Percentiles rank a stretch among this genome's conserved stretches.
These are phyloP conservation scores for Cenchrus fungigraminus DNA, from an alignment of 176 grass and related monocot genomes.

Conservation along the genomic window DNA sequence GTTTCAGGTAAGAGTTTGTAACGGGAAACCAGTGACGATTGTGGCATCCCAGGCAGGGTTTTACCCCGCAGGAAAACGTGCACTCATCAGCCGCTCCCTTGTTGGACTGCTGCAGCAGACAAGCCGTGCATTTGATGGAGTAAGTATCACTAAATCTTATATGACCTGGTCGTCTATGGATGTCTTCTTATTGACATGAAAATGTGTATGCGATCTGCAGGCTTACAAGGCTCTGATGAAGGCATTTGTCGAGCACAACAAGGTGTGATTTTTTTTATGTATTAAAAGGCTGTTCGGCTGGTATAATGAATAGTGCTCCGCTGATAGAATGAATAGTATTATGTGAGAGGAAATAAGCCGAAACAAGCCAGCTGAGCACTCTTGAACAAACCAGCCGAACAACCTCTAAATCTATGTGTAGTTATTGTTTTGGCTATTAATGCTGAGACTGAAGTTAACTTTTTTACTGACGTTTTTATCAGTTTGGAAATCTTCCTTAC, in stretches of 20 bases:
- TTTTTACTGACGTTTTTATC: conserved; percentile 22
- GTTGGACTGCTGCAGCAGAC: conserved; percentile 82
- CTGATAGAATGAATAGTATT: no score
- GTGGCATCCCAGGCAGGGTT: conserved; percentile 79
- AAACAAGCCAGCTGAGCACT: no score
- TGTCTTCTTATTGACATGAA: conserved; percentile 30
- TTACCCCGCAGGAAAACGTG: conserved; percentile 75
- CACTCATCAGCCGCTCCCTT: conserved; percentile 74
- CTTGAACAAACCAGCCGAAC: no score
- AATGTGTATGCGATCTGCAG: conserved; percentile 47
- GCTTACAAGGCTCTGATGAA: conserved; percentile 97
- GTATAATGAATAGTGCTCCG: no score
- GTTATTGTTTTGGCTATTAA: not conserved
- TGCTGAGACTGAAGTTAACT: conserved; percentile 27
- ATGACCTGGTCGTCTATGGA: not conserved
- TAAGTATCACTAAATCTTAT: conserved; percentile 38
- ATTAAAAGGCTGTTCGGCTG: no score
- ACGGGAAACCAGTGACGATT: conserved; percentile 80
- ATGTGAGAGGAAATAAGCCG: no score
- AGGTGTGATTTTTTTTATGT: conserved; percentile 54
- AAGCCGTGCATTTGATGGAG: conserved; percentile 85
- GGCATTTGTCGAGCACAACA: conserved; percentile 96
- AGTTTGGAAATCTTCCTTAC: conserved; percentile 99
- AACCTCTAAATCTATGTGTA: not conserved
- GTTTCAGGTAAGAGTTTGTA: conserved; percentile 82